phyloP scores from a whole-genome alignment of 2,329 filamentous ascomycete genomes.

The Penicillium nordicum region DNA sequence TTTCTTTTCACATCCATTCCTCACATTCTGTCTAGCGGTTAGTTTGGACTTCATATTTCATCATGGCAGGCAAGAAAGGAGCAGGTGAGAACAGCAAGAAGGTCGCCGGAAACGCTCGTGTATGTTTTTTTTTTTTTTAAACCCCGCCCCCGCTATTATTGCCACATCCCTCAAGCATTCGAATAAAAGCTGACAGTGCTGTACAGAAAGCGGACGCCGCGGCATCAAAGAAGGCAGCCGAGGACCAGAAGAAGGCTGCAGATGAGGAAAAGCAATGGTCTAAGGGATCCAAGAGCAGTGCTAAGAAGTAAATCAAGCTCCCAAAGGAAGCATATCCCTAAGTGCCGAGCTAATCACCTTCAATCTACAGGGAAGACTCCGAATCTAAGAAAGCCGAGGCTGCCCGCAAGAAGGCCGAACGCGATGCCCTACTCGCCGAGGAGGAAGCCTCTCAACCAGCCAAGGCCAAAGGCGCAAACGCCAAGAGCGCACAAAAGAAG shows the following conservation, averaged over 20 bases:
- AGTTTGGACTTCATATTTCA: conserved; percentile 16
- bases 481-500: conserved; percentile 51
- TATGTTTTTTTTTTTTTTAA: conserved; percentile 24
- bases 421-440: conserved; percentile 74
- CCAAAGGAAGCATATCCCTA: not conserved
- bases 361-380: conserved; percentile 66
- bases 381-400: conserved; percentile 78
- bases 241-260: conserved; percentile 62
- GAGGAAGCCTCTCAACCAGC: conserved; percentile 70
- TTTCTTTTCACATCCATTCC: conserved; percentile 7
- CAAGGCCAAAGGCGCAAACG: conserved; percentile 58
- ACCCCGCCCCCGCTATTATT: conserved; percentile 28
- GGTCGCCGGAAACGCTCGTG: conserved; percentile 72
- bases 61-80: conserved; percentile 69
- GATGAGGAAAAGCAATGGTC: conserved; percentile 75
- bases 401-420: conserved; percentile 87
- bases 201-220: conserved; percentile 81
- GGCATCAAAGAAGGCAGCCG: conserved; percentile 70
- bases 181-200: conserved; percentile 13
- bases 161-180: conserved; percentile 7
- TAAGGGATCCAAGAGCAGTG: conserved; percentile 77
- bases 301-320: conserved; percentile 68
- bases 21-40: conserved; percentile 3
- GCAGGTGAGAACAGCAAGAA: conserved; percentile 80
- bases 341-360: not conserved